Evolutionary conservation across 805 yeast species (phyloP).

Genomic region (Wickerhamiella galacta): DNA sequence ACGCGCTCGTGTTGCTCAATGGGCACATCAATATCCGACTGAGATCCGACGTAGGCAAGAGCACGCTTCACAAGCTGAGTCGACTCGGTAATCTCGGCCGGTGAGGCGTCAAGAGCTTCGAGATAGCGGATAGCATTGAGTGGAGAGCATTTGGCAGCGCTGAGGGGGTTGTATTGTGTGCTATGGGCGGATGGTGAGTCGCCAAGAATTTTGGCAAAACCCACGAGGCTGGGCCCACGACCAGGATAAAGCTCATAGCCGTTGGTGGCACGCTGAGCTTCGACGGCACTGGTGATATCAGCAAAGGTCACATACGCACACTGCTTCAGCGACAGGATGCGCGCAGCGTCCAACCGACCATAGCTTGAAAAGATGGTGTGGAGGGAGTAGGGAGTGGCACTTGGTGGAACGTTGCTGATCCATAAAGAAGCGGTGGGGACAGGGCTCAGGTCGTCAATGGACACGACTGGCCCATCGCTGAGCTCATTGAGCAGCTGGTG

Average conservation of each 20-base stretch:
- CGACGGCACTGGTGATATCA: conserved; percentile 56
- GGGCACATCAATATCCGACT: conserved; percentile 37
- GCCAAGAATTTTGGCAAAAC: conserved; percentile 56
- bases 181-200: conserved; percentile 2
- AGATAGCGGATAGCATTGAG: conserved; percentile 19
- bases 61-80: conserved; percentile 19
- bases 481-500: conserved; percentile 7
- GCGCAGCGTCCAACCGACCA: conserved; percentile 44
- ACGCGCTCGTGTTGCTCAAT: conserved; percentile 50
- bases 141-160: conserved; percentile 16
- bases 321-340: conserved; percentile 32
- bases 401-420: conserved; percentile 62
- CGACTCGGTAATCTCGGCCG: conserved; percentile 17
- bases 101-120: conserved; percentile 21
- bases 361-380: conserved; percentile 43
- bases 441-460: conserved; percentile 11
- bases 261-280: conserved; percentile 59
- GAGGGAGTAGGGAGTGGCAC: conserved; percentile 36
- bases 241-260: conserved; percentile 77
- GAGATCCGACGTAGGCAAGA: conserved; percentile 12
- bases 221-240: conserved; percentile 50
- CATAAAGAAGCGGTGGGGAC: conserved; percentile 38
- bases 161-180: conserved; percentile 16
- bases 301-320: conserved; percentile 58
- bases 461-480: conserved; percentile 1